Conservation (phyloP, 345 rosid species). For the Citrus maxima region DNA sequence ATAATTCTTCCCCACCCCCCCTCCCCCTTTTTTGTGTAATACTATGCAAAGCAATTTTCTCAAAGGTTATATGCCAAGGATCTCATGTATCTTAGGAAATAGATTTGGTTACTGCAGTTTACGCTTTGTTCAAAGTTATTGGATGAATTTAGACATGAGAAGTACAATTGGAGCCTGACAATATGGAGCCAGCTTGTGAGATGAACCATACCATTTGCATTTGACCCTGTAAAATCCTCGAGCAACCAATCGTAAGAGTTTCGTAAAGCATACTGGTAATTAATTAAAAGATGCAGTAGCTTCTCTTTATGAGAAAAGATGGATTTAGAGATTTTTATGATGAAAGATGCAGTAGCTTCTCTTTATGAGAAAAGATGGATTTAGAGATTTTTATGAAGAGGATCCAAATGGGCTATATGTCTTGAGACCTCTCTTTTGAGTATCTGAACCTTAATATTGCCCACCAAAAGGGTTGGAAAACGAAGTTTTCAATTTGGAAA, state of each 20-base stretch:
- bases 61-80: not conserved
- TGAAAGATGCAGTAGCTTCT: not conserved
- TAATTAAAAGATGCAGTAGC: not conserved
- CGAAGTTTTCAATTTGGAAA: no score
- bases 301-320: not conserved
- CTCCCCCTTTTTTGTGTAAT: not conserved
- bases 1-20: no score
- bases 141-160: not conserved
- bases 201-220: not conserved
- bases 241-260: not conserved
- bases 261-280: no score
- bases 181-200: not conserved
- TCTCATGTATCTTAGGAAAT: not conserved
- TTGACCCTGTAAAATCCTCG: not conserved
- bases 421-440: no score
- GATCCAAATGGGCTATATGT: no score
- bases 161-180: not conserved
- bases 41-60: not conserved
- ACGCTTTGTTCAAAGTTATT: not conserved
- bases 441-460: no score
- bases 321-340: not conserved
- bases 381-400: not conserved
- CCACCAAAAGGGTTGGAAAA: no score
- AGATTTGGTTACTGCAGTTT: not conserved
- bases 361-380: not conserved